Percentiles rank a stretch among this genome's conserved stretches.
Conservation (phyloP, 169 alveolate species). For the Plasmodium berghei region DNA sequence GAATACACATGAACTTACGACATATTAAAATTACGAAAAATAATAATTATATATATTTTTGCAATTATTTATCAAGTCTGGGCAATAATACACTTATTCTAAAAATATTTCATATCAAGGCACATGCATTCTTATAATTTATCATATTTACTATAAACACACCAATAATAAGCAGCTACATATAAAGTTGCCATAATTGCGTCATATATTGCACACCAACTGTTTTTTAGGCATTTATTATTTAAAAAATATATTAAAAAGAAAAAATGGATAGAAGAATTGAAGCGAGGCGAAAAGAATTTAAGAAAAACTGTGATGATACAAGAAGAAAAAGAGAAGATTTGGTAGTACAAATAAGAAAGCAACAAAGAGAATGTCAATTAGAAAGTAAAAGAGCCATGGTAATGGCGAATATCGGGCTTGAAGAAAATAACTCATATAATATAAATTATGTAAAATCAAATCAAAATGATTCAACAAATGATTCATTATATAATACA, state of each 20-base stretch:
- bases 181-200: too few species aligned
- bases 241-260: slow-evolving; percentile 1
- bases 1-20: too few species aligned
- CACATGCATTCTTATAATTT: too few species aligned
- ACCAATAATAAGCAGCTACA: not conserved
- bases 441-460: slow-evolving; percentile 66
- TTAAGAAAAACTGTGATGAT: slow-evolving; percentile 90
- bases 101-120: too few species aligned
- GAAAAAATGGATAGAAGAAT: slow-evolving; percentile 72
- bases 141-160: too few species aligned
- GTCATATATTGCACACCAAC: too few species aligned
- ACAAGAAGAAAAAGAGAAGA: slow-evolving; percentile 93
- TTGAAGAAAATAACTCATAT: slow-evolving; percentile 62
- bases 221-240: too few species aligned
- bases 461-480: slow-evolving; percentile 74
- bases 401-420: slow-evolving; percentile 64
- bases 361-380: slow-evolving; percentile 91
- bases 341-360: slow-evolving; percentile 92
- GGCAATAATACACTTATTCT: too few species aligned
- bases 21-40: too few species aligned
- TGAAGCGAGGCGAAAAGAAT: slow-evolving; percentile 84
- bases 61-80: too few species aligned
- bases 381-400: slow-evolving; percentile 88
- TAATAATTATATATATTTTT: too few species aligned
- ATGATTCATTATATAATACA: slow-evolving; percentile 55